phyloP scores from a whole-genome alignment of 176 grass and related monocot genomes.

The Pharus latifolius region DNA sequence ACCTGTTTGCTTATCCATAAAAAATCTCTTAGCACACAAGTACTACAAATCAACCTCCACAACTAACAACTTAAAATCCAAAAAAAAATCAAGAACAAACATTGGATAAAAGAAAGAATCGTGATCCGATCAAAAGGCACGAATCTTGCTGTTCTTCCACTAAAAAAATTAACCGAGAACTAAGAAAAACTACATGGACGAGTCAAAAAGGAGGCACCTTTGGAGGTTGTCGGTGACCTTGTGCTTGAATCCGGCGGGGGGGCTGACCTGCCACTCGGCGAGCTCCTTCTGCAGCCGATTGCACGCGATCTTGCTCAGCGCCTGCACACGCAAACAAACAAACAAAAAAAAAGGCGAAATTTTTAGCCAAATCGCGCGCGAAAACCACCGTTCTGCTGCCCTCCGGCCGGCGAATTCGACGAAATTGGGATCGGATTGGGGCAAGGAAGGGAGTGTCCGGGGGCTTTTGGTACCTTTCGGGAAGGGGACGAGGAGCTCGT shows the following conservation, averaged over 20 bases:
- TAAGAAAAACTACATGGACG: neutral
- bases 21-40: neutral
- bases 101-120: neutral
- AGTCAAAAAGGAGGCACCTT: constrained; percentile 33
- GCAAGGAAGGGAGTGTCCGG: neutral
- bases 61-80: neutral
- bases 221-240: constrained; percentile 77
- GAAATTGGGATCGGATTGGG: neutral
- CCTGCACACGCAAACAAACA: constrained; percentile 33
- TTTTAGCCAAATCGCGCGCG: constrained; percentile 3
- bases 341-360: neutral
- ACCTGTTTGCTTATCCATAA: constrained; percentile 25
- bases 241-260: constrained; percentile 75
- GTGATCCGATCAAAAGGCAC: neutral
- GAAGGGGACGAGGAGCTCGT: constrained; percentile 48
- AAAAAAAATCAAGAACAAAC: neutral
- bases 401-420: neutral
- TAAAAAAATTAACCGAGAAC: neutral
- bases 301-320: constrained; percentile 97
- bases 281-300: constrained; percentile 93
- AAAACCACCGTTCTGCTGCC: neutral
- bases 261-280: constrained; percentile 73
- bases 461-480: constrained; percentile 26
- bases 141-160: neutral
- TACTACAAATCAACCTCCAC: neutral